Conservation (phyloP, 495 filamentous ascomycete genomes). For the Xylaria bambusicola region DNA sequence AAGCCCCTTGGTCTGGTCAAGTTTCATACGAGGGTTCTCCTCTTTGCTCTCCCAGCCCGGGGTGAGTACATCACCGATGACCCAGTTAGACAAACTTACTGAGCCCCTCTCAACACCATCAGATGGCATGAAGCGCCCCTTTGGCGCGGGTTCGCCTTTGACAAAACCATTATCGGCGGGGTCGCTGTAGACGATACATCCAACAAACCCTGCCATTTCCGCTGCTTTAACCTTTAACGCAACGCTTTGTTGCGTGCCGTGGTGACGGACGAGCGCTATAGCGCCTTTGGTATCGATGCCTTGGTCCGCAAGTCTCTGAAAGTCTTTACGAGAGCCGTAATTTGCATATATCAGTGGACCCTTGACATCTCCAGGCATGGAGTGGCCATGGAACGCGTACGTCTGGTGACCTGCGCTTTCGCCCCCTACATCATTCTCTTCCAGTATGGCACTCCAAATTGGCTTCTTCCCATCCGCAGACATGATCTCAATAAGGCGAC, state of each 20-base stretch:
- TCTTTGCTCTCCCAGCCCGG: conserved; percentile 82
- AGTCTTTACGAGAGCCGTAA: conserved; percentile 84
- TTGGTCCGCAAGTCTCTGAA: conserved; percentile 64
- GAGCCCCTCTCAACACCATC: conserved; percentile 80
- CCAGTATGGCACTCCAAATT: conserved; percentile 79
- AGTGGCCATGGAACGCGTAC: conserved; percentile 83
- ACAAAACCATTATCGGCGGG: conserved; percentile 77
- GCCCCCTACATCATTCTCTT: conserved; percentile 65
- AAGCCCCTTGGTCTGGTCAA: conserved; percentile 71
- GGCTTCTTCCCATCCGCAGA: conserved; percentile 61
- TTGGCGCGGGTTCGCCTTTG: conserved; percentile 66
- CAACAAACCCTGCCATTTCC: conserved; percentile 77
- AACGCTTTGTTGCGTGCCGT: conserved; percentile 69
- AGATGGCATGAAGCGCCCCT: conserved; percentile 74
- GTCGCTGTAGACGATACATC: conserved; percentile 91
- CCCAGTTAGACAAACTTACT: conserved; percentile 81
- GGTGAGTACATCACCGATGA: conserved; percentile 85
- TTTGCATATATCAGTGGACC: conserved; percentile 95
- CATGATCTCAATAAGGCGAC: conserved; percentile 79
- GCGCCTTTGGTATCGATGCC: conserved; percentile 76
- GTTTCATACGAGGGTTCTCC: conserved; percentile 62
- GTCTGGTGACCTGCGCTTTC: conserved; percentile 62
- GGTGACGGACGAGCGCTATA: conserved; percentile 81
- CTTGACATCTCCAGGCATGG: conserved; percentile 82
- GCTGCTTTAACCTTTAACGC: conserved; percentile 88